phyloP scores from a whole-genome alignment of 2,329 filamentous ascomycete species.

The Cordyceps militaris region DNA sequence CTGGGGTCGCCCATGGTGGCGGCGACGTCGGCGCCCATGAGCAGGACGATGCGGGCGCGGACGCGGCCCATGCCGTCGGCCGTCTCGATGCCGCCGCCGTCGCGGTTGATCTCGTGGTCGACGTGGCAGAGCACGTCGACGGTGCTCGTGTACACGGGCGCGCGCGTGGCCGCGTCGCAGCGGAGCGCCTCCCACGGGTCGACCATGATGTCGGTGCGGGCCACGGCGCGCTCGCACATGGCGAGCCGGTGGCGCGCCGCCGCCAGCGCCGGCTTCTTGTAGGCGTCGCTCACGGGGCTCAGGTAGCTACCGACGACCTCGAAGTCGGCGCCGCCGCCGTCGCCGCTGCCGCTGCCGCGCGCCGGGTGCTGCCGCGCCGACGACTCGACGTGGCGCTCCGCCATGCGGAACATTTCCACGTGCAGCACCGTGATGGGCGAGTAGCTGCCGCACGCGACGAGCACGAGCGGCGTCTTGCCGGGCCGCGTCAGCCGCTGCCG shows the following conservation, averaged over 20 bases:
- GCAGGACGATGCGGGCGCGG: constrained; percentile 61
- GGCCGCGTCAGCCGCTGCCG: constrained; percentile 48
- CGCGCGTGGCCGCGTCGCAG: constrained; percentile 30
- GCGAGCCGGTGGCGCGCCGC: constrained; percentile 32
- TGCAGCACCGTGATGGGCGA: constrained; percentile 70
- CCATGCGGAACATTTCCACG: constrained; percentile 78
- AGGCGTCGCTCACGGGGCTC: constrained; percentile 29
- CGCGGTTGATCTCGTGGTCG: constrained; percentile 69
- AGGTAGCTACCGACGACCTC: constrained; percentile 75
- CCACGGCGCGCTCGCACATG: constrained; percentile 76
- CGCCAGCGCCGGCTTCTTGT: constrained; percentile 34
- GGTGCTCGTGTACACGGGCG: constrained; percentile 76
- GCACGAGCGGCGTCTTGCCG: constrained; percentile 54
- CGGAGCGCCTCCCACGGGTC: constrained; percentile 68
- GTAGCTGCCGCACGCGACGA: constrained; percentile 62
- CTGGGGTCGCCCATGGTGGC: constrained; percentile 61
- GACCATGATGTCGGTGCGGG: constrained; percentile 69
- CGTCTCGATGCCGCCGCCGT: constrained; percentile 63
- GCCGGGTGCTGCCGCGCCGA: neutral
- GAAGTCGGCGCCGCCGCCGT: constrained; percentile 40
- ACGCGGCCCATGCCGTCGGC: constrained; percentile 55
- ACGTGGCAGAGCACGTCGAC: constrained; percentile 82
- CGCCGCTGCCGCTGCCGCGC: neutral
- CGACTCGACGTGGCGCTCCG: constrained; percentile 51
- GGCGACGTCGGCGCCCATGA: constrained; percentile 68